Percentiles rank a stretch among this genome's conserved stretches.
These are phyloP conservation scores for Houttuynia cordata DNA, from an alignment of 164 flowering plant species.

Conservation along the genomic window DNA sequence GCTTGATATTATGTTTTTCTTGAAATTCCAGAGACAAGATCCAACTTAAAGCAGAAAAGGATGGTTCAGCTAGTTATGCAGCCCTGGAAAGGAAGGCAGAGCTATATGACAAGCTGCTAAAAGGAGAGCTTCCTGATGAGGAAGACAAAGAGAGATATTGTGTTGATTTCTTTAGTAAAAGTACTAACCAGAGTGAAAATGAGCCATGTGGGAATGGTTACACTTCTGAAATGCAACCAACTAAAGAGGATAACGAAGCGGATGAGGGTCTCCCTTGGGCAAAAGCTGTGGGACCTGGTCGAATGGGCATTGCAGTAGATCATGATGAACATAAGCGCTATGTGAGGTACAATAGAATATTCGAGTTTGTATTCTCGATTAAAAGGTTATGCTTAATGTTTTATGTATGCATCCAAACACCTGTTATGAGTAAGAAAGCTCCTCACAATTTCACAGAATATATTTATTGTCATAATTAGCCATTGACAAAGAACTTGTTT, in stretches of 20 bases:
- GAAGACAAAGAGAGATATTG: constrained; percentile 92
- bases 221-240: constrained; percentile 10
- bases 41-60: constrained; percentile 76
- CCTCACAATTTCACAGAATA: too few species aligned
- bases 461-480: too few species aligned
- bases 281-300: constrained; percentile 48
- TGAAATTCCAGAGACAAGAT: constrained; percentile 71
- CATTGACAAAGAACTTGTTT: too few species aligned
- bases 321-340: constrained; percentile 69
- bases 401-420: not conserved
- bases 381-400: not conserved
- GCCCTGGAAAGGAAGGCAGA: constrained; percentile 91
- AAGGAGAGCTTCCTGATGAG: constrained; percentile 85
- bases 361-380: not conserved
- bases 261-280: constrained; percentile 19
- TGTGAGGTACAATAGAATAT: constrained; percentile 43
- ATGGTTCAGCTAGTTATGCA: constrained; percentile 80
- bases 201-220: constrained; percentile 19
- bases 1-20: not conserved
- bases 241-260: constrained; percentile 23
- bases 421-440: too few species aligned
- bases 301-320: constrained; percentile 36
- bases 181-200: constrained; percentile 31
- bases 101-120: constrained; percentile 68
- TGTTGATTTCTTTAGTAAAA: constrained; percentile 84